These are phyloP conservation scores for Trichoderma asperellum DNA, from an alignment of 2,329 filamentous ascomycete genomes.

Conservation along the genomic window DNA sequence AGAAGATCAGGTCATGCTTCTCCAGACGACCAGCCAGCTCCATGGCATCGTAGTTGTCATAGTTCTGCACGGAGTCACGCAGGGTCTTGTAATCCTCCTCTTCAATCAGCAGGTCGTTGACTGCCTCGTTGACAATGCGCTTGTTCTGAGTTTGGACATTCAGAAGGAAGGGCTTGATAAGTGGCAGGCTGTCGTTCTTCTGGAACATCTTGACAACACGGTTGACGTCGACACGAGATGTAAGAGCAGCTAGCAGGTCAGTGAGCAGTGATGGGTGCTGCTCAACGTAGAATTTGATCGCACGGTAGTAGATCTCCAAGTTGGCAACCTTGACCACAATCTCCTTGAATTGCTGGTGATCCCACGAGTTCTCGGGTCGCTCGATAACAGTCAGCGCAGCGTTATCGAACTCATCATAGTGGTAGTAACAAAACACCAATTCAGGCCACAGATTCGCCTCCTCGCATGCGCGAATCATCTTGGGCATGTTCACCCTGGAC, in stretches of 20 bases:
- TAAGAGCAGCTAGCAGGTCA: constrained; percentile 90
- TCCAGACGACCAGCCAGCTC: constrained; percentile 90
- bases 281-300: constrained; percentile 95
- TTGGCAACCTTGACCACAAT: constrained; percentile 97
- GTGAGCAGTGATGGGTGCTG: constrained; percentile 94
- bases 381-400: constrained; percentile 97
- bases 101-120: constrained; percentile 96
- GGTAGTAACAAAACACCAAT: constrained; percentile 95
- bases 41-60: constrained; percentile 97
- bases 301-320: constrained; percentile 98
- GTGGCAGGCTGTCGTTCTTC: constrained; percentile 94
- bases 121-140: constrained; percentile 95
- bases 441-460: constrained; percentile 97
- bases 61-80: constrained; percentile 95
- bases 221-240: constrained; percentile 95
- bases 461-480: constrained; percentile 92
- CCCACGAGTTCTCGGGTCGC: constrained; percentile 95
- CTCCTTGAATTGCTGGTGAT: constrained; percentile 99
- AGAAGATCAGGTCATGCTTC: constrained; percentile 98
- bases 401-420: constrained; percentile 98
- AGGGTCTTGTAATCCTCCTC: constrained; percentile 99
- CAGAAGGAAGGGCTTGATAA: constrained; percentile 98
- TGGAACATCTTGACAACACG: constrained; percentile 99
- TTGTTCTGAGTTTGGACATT: constrained; percentile 98
- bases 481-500: constrained; percentile 96